Percentiles rank a stretch among this genome's conserved stretches.
Evolutionary conservation across 768 basidiomycete genomes (phyloP).

Genomic region (Aureoboletus auriporus): DNA sequence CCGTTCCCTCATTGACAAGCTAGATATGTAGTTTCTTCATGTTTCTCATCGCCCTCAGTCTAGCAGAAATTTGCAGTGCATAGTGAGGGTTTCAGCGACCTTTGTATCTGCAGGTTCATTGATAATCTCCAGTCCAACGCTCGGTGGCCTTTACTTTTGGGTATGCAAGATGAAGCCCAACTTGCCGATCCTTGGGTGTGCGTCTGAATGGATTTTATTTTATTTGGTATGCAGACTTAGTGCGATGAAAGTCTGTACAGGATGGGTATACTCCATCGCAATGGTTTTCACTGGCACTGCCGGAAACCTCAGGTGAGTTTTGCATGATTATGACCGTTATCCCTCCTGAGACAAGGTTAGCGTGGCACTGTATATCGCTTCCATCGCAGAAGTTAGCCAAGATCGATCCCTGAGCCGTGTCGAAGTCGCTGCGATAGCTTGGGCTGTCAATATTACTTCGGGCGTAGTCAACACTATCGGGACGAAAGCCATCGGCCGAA

Average conservation of each 20-base stretch:
- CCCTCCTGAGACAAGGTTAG: conserved; percentile 21
- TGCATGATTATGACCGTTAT: neutral
- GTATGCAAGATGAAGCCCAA: conserved; percentile 59
- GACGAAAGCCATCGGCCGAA: conserved; percentile 51
- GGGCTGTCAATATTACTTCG: conserved; percentile 53
- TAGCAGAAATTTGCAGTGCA: conserved; percentile 57
- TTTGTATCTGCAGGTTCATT: neutral
- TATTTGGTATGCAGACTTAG: neutral
- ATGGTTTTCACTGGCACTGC: conserved; percentile 59
- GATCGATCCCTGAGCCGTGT: conserved; percentile 42
- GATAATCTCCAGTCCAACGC: conserved; percentile 39
- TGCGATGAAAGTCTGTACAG: conserved; percentile 38
- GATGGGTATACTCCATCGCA: conserved; percentile 58
- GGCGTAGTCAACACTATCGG: conserved; percentile 55
- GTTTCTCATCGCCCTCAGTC: conserved; percentile 51
- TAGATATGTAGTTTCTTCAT: conserved; percentile 57
- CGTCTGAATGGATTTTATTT: conserved; percentile 15
- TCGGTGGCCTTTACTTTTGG: conserved; percentile 63
- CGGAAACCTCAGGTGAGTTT: conserved; percentile 46
- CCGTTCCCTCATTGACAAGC: neutral
- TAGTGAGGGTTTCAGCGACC: conserved; percentile 35
- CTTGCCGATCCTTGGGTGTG: conserved; percentile 49
- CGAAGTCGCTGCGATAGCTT: conserved; percentile 50
- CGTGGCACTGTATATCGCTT: conserved; percentile 53
- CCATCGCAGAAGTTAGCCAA: conserved; percentile 46